Evolutionary conservation across 805 yeast species (phyloP).

Genomic region (Cyberlindnera maritima): DNA sequence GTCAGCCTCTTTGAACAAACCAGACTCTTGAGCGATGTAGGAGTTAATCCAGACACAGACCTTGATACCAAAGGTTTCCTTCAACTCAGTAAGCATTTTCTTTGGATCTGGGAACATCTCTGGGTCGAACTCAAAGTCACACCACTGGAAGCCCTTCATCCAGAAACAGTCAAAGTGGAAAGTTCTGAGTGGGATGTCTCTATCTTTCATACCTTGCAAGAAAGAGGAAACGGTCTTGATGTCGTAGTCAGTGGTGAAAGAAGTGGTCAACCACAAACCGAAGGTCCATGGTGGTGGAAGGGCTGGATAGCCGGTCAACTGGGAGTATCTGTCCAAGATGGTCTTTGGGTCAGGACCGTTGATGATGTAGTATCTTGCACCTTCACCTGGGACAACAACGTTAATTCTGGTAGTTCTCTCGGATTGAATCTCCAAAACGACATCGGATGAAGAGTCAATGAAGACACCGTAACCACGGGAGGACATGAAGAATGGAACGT

Average conservation of each 20-base stretch:
- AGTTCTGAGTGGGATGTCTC: constrained; percentile 23
- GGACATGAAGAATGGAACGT: constrained; percentile 23
- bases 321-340: constrained; percentile 22
- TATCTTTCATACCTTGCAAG: constrained; percentile 24
- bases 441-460: constrained; percentile 21
- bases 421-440: constrained; percentile 21
- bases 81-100: constrained; percentile 30
- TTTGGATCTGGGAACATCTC: constrained; percentile 24
- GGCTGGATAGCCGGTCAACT: constrained; percentile 23
- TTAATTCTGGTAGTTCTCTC: constrained; percentile 25
- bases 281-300: constrained; percentile 26
- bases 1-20: constrained; percentile 19
- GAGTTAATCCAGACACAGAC: constrained; percentile 28
- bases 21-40: constrained; percentile 23
- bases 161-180: constrained; percentile 26
- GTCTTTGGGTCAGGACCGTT: constrained; percentile 26
- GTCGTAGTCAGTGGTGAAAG: constrained; percentile 25
- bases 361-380: constrained; percentile 22
- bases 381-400: constrained; percentile 22
- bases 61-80: constrained; percentile 36
- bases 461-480: constrained; percentile 25
- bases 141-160: constrained; percentile 27
- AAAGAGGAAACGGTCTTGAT: constrained; percentile 21
- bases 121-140: constrained; percentile 25
- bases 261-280: constrained; percentile 24